Conservation (phyloP, 306 rosid species). For the Lathyrus aphaca region DNA sequence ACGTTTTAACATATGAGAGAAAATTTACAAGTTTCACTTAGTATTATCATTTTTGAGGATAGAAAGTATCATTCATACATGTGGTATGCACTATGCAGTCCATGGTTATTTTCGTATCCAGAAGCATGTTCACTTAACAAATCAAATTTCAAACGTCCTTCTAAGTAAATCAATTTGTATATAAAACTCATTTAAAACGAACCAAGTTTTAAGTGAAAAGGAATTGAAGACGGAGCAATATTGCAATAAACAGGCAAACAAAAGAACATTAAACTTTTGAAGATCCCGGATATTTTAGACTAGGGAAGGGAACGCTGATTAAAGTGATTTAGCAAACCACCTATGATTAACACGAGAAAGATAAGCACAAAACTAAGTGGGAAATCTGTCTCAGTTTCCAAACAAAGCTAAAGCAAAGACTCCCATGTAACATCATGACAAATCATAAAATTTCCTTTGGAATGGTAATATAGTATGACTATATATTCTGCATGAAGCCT, state of each 20-base stretch:
- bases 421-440: constrained; percentile 11
- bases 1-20: neutral
- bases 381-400: constrained; percentile 13
- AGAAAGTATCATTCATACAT: constrained; percentile 2
- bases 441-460: neutral
- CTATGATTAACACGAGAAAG: neutral
- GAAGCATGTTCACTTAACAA: constrained; percentile 19
- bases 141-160: constrained; percentile 4
- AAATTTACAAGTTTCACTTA: neutral
- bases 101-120: constrained; percentile 10
- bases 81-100: neutral
- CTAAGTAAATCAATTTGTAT: neutral
- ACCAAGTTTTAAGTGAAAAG: constrained; percentile 3
- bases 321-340: constrained; percentile 9
- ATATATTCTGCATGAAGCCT: constrained; percentile 8
- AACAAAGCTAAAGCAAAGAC: constrained; percentile 18
- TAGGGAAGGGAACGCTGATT: neutral
- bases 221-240: neutral
- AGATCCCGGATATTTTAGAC: neutral
- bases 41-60: constrained; percentile 9
- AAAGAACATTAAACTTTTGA: neutral
- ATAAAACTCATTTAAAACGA: constrained; percentile 2
- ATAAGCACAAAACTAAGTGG: neutral
- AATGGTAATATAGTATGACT: neutral
- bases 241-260: neutral